Base-by-base conservation (phyloP, 1,139 yeast genomes). In the Candida dubliniensis region DNA sequence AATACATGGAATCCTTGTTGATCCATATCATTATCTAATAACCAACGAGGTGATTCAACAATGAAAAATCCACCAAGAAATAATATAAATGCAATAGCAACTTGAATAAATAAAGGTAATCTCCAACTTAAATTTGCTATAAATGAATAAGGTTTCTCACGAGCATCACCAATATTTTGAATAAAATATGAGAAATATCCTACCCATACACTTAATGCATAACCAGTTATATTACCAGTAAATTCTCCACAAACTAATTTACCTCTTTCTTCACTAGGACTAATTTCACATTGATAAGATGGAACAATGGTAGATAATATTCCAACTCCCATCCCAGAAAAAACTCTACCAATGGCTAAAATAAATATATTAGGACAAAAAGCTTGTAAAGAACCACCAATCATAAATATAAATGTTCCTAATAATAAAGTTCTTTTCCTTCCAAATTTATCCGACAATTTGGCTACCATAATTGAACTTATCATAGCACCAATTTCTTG, bases 1-100 rank as follows among this genome's bases (percentile, higher is more conserved):
- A 90, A 77, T 10, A 88, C 96, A 41, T 85, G 74, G 57, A 87
- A 77, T 2, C 82, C 83, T 48, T 74, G 74, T 49, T 66, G 73
- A 49, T 78, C 82, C 48, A 59, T 61, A 47, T 77, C 80, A 13
- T 70, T 75, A 47, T 76, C 80, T 26, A 78, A 59, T 36, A 77
- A 61, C 79, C 80, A 78, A 45, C 83, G 61, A 2, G 83, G 83
- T 41, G 79, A 71, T 52, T 78, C 83, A 12, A 78, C 82, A 13
- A 78, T 69, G 56, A 76, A 75, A 46, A 77, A 71, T 2, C 81
- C 81, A 3, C 83, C 83, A 25, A 74, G 36, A 24, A 77, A 67
- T 31, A 78, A 58, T 1, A 76, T 54, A 15, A 69, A 48, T 0
- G 81, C 82, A 36, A 78, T 63, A 1, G 66, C 45, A 14, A 76